These are phyloP conservation scores for Trametes meyenii DNA, from an alignment of 768 basidiomycete genomes.

Conservation along the genomic window DNA sequence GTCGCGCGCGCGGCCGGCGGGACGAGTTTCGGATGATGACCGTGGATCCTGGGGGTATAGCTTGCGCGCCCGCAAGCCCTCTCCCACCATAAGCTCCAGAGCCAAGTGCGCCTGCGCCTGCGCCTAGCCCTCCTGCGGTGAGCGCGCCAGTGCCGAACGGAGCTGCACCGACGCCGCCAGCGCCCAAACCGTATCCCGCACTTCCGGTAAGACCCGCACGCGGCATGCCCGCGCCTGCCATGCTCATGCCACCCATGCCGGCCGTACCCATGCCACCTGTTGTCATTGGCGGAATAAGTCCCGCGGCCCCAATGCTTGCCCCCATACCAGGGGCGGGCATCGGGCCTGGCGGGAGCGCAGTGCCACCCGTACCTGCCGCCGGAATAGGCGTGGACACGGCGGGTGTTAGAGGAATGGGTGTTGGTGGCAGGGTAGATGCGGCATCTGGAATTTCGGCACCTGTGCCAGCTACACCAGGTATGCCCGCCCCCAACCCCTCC, in stretches of 20 bases:
- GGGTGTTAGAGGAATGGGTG: no score
- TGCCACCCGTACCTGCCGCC: not conserved
- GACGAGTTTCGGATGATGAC: conserved; percentile 21
- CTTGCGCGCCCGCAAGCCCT: conserved; percentile 1
- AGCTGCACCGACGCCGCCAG: not conserved
- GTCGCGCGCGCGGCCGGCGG: conserved; percentile 8
- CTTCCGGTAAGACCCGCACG: not conserved
- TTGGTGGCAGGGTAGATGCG: no score
- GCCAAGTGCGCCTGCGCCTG: not conserved
- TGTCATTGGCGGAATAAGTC: not conserved
- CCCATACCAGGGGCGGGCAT: not conserved
- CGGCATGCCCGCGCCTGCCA: not conserved
- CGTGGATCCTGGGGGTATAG: conserved; percentile 24
- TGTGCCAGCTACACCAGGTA: not conserved
- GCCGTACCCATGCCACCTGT: not conserved
- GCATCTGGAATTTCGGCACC: no score
- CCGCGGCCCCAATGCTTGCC: not conserved
- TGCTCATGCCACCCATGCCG: not conserved
- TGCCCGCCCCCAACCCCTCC: not conserved
- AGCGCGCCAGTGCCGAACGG: not conserved
- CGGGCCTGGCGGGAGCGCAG: not conserved
- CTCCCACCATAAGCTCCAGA: not conserved
- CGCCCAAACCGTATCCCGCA: not conserved
- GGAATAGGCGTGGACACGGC: no score
- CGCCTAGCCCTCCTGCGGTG: not conserved